Base-by-base conservation (phyloP, 1,284 basidiomycete genomes). In the Xanthoconium separans region DNA sequence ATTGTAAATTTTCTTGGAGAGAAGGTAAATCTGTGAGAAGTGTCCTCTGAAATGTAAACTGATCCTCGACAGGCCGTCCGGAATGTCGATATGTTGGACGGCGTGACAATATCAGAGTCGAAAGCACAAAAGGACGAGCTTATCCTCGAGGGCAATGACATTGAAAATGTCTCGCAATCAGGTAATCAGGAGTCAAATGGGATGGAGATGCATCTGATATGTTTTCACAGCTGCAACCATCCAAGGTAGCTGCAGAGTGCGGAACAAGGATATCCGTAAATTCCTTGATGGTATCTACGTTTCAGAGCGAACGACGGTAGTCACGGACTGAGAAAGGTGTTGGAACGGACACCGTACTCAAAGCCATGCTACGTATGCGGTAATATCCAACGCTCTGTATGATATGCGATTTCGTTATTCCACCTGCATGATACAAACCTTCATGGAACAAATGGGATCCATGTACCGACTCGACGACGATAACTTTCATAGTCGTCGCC, bases 1-100 rank as follows among this genome's bases (percentile, higher is more conserved):
- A 99, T 99, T 79, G 89, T 98, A 69, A 99, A 99, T 82, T 99
- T 98, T 82, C 81, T 97, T 73, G 93, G 95, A 65, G 91, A 94
- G 82, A 95, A 96, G 85, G 90, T 90, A 53, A 22, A 74, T 58
- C 24, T 29, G 37, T 31, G 8, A 47, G 24, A 18, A 37, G 20
- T 30, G n/a, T 6, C 34, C 24, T 20, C 9, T 9, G 16, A 42
- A 33, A 39, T 44, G 18, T 27, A 31, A 44, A 24, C 30, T 50
- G 36, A 59, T 47, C 36, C 36, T 30, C 12, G 33, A 43, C 56
- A 96, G 92, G 88, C 86, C 67, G 93, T 97, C 61, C 89, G 97
- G 67, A 84, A 96, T 69, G 93, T 99, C 59, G 72, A 81, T 63
- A 98, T 99, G 96, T 78, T 96, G 68, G 82, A 84, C 44, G 97